Percentiles rank a stretch among this genome's conserved stretches.
Conservation (phyloP, 2,329 filamentous ascomycete genomes). For the Knoxdaviesia proteae region DNA sequence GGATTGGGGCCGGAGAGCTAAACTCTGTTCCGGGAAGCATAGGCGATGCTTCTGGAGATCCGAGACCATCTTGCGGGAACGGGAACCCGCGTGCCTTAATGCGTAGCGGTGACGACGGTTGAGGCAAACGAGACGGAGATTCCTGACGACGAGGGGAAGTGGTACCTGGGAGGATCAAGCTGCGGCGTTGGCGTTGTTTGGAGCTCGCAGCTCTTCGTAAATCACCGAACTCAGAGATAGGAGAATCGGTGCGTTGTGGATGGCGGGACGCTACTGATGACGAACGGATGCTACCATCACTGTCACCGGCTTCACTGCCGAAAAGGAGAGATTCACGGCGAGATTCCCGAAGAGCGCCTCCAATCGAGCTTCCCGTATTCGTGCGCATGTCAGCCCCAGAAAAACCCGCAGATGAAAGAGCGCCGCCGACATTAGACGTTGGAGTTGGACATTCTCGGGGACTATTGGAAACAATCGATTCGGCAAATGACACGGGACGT, state of each 20-base stretch:
- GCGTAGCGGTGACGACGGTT: conserved; percentile 67
- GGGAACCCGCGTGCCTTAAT: conserved; percentile 58
- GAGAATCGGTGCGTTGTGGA: conserved; percentile 64
- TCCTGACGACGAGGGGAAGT: conserved; percentile 69
- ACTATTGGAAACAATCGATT: conserved; percentile 72
- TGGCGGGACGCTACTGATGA: conserved; percentile 49
- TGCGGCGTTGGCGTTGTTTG: conserved; percentile 67
- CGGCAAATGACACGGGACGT: conserved; percentile 33
- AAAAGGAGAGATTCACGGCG: conserved; percentile 40
- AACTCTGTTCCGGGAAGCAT: conserved; percentile 70
- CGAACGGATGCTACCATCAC: conserved; percentile 74
- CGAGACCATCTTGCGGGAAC: conserved; percentile 40
- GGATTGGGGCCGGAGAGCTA: conserved; percentile 46
- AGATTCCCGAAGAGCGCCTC: conserved; percentile 26
- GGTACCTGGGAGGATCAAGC: conserved; percentile 60
- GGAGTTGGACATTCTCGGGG: conserved; percentile 82
- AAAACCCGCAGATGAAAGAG: background rate
- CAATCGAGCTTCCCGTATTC: conserved; percentile 19
- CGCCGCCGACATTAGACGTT: conserved; percentile 49
- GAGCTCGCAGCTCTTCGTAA: conserved; percentile 58
- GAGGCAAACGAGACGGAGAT: conserved; percentile 57
- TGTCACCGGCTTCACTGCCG: conserved; percentile 69
- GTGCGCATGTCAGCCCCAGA: conserved; percentile 9
- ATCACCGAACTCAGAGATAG: conserved; percentile 65
- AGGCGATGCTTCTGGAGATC: conserved; percentile 77